Evolutionary conservation across 768 basidiomycete species (phyloP).

Genomic region (Mycena rebaudengoi): DNA sequence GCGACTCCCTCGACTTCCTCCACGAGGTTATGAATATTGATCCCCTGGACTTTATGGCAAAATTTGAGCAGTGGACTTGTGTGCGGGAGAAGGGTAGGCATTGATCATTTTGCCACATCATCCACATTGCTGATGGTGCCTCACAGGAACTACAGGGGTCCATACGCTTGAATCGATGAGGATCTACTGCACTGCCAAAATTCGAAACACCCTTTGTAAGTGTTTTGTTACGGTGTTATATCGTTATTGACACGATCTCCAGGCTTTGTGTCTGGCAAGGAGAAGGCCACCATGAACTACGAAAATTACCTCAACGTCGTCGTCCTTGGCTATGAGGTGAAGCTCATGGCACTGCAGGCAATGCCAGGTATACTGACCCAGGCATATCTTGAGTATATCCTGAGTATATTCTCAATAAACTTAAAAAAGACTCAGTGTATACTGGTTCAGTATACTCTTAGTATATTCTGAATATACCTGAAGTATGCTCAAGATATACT

Average conservation of each 20-base stretch:
- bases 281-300: constrained; percentile 23
- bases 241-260: background rate
- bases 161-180: background rate
- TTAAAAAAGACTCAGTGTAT: too few species aligned
- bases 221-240: background rate
- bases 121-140: background rate
- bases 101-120: background rate
- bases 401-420: too few species aligned
- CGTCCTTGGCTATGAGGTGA: constrained; percentile 16
- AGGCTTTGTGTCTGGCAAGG: background rate
- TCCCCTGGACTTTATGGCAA: background rate
- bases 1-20: background rate
- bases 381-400: too few species aligned
- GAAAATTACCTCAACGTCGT: constrained; percentile 20
- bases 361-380: too few species aligned
- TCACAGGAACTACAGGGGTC: background rate
- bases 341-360: too few species aligned
- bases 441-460: too few species aligned
- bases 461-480: too few species aligned
- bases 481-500: too few species aligned
- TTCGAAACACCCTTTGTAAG: constrained; percentile 17
- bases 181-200: constrained; percentile 1
- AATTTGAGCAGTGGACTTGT: constrained; percentile 22
- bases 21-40: background rate
- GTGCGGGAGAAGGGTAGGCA: constrained; percentile 10